Evolutionary conservation across 148 eudicot species (phyloP), one percentile per base, ranked within the genome.

Genomic region (Salicornia ramosissima): DNA sequence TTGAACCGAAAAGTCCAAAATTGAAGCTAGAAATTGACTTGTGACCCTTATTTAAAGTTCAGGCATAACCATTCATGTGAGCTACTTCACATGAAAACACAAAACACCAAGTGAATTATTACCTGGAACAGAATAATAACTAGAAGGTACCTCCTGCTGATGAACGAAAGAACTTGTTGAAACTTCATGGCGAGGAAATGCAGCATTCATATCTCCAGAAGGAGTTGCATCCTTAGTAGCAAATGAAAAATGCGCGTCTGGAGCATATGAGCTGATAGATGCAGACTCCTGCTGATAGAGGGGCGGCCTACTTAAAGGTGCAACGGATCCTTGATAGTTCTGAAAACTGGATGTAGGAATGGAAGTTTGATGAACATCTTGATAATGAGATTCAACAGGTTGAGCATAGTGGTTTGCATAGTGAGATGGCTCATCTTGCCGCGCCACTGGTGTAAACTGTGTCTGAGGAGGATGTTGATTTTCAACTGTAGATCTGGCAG

Each of bases 61-160:
- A 62, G 66, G 62, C 43, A 57, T 56, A 61, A 53, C 56, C 4
- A 13, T 62, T 63, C 77, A 73, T 72, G 74, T 64, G 71, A 80
- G 51, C 49, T 43, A 68, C 77, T 81, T 81, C 83, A 83, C 82
- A 74, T 75, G 75, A 75, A 80, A 77, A 82, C 83, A 66, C 78
- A 75, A 59, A 74, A 80, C 80, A 69, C 71, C 82, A 86, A 74
- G 75, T 75, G 75, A 80, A 81, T 71, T 59, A 82, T 94, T 94
- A 94, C 98, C 98, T 94, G 96, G 74, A 80, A 84, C 73, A 88
- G 96, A 86, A 87, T 96, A 88, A 94, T 94, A 90, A 94, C 97
- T 94, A 90, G 92, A 94, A 94, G 98, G 91, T 90, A 94, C 98
- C 98, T 94, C 98, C 98, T 87, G 98, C 98, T 87, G 93, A 85